Percentiles rank a stretch among this genome's conserved stretches.
These are phyloP conservation scores for Dactylellina drechsleri DNA, from an alignment of 2,329 filamentous ascomycete species.

Conservation along the genomic window DNA sequence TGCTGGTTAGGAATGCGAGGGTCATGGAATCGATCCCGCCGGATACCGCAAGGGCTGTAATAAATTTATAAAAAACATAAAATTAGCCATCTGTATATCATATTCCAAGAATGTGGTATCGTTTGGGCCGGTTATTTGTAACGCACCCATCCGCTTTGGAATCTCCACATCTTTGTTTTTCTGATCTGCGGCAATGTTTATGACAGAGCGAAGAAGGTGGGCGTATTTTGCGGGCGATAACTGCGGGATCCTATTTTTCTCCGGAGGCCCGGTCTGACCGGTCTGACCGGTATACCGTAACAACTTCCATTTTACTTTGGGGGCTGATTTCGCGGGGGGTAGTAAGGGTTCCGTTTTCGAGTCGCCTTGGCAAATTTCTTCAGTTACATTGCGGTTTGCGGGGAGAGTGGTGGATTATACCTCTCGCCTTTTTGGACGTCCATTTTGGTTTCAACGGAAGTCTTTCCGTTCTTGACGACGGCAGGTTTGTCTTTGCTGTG, in stretches of 20 bases:
- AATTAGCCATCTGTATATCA: not conserved
- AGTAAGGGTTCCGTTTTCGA: no score
- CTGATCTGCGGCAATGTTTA: conserved; percentile 4
- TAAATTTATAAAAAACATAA: not conserved
- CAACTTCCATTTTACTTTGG: no score
- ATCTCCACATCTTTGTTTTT: not conserved
- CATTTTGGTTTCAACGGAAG: no score
- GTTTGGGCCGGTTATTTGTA: not conserved
- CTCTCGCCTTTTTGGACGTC: no score
- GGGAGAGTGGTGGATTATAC: no score
- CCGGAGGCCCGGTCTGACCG: no score
- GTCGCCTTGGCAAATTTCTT: no score
- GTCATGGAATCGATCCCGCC: conserved; percentile 99
- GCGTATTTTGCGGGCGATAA: conserved; percentile 22
- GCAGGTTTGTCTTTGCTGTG: no score
- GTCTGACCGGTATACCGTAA: no score
- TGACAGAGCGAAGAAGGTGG: conserved; percentile 2
- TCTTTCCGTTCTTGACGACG: no score
- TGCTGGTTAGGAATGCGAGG: conserved; percentile 77
- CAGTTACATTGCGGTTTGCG: no score
- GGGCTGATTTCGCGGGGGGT: no score
- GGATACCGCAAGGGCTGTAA: conserved; percentile 79
- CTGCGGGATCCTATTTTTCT: not conserved
- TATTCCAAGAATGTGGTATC: not conserved
- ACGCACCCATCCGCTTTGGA: conserved; percentile 36